Evolutionary conservation across 2,329 filamentous ascomycete species (phyloP).

Genomic region (Fusarium armeniacum): DNA sequence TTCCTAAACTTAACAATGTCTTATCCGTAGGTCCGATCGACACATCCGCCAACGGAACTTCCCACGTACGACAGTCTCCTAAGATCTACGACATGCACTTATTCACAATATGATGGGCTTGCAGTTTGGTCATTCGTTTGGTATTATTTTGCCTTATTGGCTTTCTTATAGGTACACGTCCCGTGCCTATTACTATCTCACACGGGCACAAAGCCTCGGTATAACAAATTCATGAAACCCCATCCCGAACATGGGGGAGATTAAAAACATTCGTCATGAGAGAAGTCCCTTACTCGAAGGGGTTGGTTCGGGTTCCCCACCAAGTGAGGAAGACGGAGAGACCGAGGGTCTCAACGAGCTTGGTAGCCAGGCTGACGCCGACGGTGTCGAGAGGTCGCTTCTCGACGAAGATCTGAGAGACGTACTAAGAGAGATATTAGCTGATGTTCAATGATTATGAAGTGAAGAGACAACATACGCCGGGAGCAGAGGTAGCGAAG

Average conservation of each 20-base stretch:
- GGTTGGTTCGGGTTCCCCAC: constrained; percentile 97
- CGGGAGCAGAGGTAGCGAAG: constrained; percentile 88
- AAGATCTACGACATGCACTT: background rate
- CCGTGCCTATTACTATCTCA: constrained; percentile 37
- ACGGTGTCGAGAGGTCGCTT: constrained; percentile 93
- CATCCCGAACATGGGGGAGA: constrained; percentile 24
- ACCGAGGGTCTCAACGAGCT: constrained; percentile 92
- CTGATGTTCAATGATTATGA: background rate
- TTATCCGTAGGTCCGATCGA: background rate
- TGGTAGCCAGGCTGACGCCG: constrained; percentile 85
- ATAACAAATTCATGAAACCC: constrained; percentile 40
- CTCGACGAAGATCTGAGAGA: constrained; percentile 89
- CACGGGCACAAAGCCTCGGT: constrained; percentile 31
- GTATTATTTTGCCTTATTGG: constrained; percentile 42
- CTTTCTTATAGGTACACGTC: constrained; percentile 43
- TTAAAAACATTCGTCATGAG: constrained; percentile 31
- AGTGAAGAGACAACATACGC: constrained; percentile 67
- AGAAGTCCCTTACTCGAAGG: constrained; percentile 76
- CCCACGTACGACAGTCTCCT: background rate
- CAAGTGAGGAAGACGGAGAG: constrained; percentile 93
- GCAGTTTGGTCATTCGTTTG: constrained; percentile 34
- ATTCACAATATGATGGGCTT: background rate
- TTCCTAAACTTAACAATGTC: background rate
- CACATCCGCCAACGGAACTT: background rate
- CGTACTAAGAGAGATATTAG: constrained; percentile 70